Evolutionary conservation across 768 basidiomycete genomes (phyloP).

Genomic region (Termitomyces sp.): DNA sequence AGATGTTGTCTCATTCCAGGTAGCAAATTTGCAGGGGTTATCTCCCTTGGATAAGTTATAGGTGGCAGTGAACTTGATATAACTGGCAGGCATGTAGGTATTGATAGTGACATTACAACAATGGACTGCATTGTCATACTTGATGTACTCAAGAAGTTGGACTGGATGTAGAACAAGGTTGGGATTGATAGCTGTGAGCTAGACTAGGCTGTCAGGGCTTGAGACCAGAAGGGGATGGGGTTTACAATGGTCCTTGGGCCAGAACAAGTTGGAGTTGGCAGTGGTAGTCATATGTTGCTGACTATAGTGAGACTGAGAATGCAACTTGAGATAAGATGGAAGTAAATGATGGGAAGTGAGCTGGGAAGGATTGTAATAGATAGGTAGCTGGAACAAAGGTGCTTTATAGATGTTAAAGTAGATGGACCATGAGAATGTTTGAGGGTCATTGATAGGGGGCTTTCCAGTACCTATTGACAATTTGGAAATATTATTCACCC

Average conservation of each 20-base stretch:
- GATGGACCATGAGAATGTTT: too few relatives aligned
- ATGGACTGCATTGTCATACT: neutral
- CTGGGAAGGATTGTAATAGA: too few relatives aligned
- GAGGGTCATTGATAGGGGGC: too few relatives aligned
- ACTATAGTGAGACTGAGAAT: too few relatives aligned
- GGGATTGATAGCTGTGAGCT: neutral
- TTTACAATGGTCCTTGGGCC: neutral
- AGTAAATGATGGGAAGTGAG: neutral
- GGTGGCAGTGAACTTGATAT: neutral
- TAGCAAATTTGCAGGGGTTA: neutral
- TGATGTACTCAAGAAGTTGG: neutral
- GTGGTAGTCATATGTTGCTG: too few relatives aligned
- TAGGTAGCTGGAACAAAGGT: too few relatives aligned
- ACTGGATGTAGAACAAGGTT: neutral
- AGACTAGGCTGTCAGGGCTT: neutral
- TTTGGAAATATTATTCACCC: too few relatives aligned
- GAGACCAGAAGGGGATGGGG: neutral
- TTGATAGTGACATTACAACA: neutral
- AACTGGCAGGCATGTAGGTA: neutral
- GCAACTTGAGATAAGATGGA: neutral
- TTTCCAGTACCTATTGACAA: too few relatives aligned
- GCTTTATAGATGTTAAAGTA: too few relatives aligned
- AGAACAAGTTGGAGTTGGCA: too few relatives aligned
- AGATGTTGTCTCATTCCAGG: neutral
- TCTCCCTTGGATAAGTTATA: neutral